These are phyloP conservation scores for Pecoramyces ruminantium DNA, from an alignment of 192 early-diverging fungal genomes.

Conservation along the genomic window DNA sequence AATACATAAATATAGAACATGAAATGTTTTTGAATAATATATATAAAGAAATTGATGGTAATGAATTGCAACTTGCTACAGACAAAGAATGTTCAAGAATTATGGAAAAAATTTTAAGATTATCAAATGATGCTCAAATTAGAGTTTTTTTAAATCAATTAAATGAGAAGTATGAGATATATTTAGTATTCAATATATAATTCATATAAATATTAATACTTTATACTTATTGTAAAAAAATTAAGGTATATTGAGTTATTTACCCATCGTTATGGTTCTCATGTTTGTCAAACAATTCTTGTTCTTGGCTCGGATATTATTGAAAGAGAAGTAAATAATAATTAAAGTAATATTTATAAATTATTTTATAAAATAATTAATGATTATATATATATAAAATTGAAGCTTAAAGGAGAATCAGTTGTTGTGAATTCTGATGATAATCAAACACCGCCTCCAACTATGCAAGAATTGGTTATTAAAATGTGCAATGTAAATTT, in stretches of 20 bases:
- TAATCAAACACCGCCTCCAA: constrained; percentile 32
- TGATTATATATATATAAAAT: too few relatives aligned
- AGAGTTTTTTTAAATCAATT: constrained; percentile 41
- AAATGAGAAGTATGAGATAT: constrained; percentile 12
- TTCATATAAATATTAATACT: too few relatives aligned
- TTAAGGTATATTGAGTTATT: constrained; percentile 43
- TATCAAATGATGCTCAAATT: constrained; percentile 55
- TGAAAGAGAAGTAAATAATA: constrained; percentile 56
- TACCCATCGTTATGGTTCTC: constrained; percentile 70
- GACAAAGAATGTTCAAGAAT: constrained; percentile 60
- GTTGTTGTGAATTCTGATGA: constrained; percentile 5
- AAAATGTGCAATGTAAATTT: constrained; percentile 33
- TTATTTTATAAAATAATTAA: too few relatives aligned
- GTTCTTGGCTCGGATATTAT: constrained; percentile 50
- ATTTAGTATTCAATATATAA: too few relatives aligned
- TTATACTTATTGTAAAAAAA: too few relatives aligned
- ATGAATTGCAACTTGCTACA: constrained; percentile 54
- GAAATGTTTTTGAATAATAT: constrained; percentile 60
- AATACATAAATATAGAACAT: constrained; percentile 16
- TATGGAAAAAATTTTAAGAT: constrained; percentile 57
- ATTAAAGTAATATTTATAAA: too few relatives aligned
- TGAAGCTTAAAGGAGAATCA: constrained; percentile 4
- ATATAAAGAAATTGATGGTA: constrained; percentile 53
- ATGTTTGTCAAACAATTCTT: constrained; percentile 70
- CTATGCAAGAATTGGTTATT: constrained; percentile 45